phyloP scores from a whole-genome alignment of 2,329 filamentous ascomycete species.

The Clonostachys chloroleuca region DNA sequence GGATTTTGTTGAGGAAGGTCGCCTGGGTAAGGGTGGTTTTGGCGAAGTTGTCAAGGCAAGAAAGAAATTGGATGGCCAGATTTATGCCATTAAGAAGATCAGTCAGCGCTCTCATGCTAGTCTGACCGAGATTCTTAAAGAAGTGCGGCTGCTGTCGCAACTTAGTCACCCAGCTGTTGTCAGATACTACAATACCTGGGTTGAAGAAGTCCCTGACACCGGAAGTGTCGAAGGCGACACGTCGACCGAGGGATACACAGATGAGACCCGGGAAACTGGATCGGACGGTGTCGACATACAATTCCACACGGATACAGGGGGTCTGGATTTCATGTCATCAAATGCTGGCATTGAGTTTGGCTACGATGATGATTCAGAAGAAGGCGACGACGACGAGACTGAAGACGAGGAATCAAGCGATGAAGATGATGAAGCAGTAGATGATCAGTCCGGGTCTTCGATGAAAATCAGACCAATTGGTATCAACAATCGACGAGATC shows the following conservation, averaged over 20 bases:
- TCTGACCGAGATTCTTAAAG: slow-evolving; percentile 76
- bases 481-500: slow-evolving; percentile 18
- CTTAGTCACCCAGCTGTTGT: slow-evolving; percentile 85
- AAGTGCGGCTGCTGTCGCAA: slow-evolving; percentile 85
- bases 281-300: slow-evolving; percentile 42
- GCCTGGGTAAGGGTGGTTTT: slow-evolving; percentile 89
- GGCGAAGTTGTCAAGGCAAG: slow-evolving; percentile 94
- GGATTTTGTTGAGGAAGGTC: slow-evolving; percentile 87
- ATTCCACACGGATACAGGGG: slow-evolving; percentile 70
- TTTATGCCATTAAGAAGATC: slow-evolving; percentile 97
- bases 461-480: slow-evolving; percentile 19
- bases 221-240: slow-evolving; percentile 53
- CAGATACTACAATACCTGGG: slow-evolving; percentile 93
- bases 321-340: slow-evolving; percentile 90
- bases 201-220: slow-evolving; percentile 63
- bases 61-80: slow-evolving; percentile 87
- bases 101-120: slow-evolving; percentile 74
- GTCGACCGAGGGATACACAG: slow-evolving; percentile 41
- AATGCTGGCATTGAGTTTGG: slow-evolving; percentile 77
- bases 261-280: slow-evolving; percentile 25
- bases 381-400: slow-evolving; percentile 39
- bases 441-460: slow-evolving; percentile 16
- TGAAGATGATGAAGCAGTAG: slow-evolving; percentile 1
- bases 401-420: slow-evolving; percentile 20
- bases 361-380: slow-evolving; percentile 45